Conservation (phyloP, 495 filamentous ascomycete genomes). For the Wilcoxina mikolae region DNA sequence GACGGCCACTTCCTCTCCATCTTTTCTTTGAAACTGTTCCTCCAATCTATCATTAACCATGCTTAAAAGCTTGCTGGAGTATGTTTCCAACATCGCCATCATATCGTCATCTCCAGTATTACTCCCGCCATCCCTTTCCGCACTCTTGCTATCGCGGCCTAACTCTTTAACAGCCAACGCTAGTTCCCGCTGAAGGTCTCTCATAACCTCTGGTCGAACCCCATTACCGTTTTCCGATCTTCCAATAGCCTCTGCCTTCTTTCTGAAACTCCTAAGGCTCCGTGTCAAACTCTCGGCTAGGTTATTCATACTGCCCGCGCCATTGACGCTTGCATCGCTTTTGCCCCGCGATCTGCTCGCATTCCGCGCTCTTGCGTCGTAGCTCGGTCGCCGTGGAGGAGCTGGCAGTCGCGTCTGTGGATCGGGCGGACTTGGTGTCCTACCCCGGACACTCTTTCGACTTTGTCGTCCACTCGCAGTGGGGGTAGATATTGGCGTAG, state of each 20-base stretch:
- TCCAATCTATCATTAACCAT: slow-evolving; percentile 57
- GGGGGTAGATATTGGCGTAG: slow-evolving; percentile 28
- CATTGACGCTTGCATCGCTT: slow-evolving; percentile 18
- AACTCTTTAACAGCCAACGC: slow-evolving; percentile 57
- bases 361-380: slow-evolving; percentile 12
- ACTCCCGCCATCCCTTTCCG: slow-evolving; percentile 42
- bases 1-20: slow-evolving; percentile 8
- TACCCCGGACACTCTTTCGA: slow-evolving; percentile 25
- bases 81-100: slow-evolving; percentile 51
- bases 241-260: slow-evolving; percentile 41
- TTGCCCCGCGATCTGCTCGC: slow-evolving; percentile 22
- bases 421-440: slow-evolving; percentile 35
- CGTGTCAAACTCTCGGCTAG: slow-evolving; percentile 25
- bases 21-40: slow-evolving; percentile 4
- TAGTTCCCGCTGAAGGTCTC: slow-evolving; percentile 68
- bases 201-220: slow-evolving; percentile 48
- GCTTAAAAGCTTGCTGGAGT: slow-evolving; percentile 51
- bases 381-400: slow-evolving; percentile 9
- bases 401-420: slow-evolving; percentile 7
- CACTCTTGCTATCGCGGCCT: slow-evolving; percentile 39
- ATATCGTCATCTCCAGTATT: slow-evolving; percentile 36
- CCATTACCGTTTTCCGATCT: neutral
- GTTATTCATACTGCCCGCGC: slow-evolving; percentile 18
- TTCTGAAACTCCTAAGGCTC: slow-evolving; percentile 60
- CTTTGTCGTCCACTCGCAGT: slow-evolving; percentile 20